Percentiles rank a stretch among this genome's conserved stretches.
phyloP scores from a whole-genome alignment of 2,329 filamentous ascomycete genomes.

The Furcasterigmium sp. region DNA sequence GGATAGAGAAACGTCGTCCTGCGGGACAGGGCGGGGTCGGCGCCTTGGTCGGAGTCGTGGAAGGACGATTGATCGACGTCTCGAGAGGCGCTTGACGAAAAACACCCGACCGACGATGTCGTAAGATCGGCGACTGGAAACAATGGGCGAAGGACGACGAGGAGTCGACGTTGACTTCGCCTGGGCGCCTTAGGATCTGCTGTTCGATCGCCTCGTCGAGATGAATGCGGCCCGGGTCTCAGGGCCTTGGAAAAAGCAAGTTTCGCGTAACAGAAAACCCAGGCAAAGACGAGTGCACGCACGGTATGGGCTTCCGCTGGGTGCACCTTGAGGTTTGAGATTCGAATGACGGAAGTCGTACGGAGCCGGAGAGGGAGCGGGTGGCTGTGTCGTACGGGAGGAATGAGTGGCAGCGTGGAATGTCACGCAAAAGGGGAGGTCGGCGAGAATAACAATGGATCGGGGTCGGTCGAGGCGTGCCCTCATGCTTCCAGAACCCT shows the following conservation, averaged over 20 bases:
- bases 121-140: background rate
- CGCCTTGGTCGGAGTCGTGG: background rate
- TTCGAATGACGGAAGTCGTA: background rate
- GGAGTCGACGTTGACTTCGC: background rate
- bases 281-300: background rate
- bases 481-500: no score
- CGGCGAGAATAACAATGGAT: background rate
- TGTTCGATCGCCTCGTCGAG: conserved; percentile 2
- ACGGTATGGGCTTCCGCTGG: background rate
- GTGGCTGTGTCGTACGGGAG: background rate
- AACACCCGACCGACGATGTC: no score
- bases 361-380: background rate
- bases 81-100: conserved; percentile 1
- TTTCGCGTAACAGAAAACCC: background rate
- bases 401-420: conserved; percentile 3
- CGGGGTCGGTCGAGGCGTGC: background rate
- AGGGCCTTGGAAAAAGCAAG: conserved; percentile 1
- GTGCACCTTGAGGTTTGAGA: background rate
- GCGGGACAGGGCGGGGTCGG: background rate
- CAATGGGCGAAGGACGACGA: background rate
- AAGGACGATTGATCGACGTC: background rate
- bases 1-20: background rate
- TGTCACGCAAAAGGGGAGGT: background rate
- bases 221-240: conserved; percentile 2
- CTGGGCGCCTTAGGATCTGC: background rate